Evolutionary conservation across 306 rosid genomes (phyloP).

Genomic region (Trifolium repens): DNA sequence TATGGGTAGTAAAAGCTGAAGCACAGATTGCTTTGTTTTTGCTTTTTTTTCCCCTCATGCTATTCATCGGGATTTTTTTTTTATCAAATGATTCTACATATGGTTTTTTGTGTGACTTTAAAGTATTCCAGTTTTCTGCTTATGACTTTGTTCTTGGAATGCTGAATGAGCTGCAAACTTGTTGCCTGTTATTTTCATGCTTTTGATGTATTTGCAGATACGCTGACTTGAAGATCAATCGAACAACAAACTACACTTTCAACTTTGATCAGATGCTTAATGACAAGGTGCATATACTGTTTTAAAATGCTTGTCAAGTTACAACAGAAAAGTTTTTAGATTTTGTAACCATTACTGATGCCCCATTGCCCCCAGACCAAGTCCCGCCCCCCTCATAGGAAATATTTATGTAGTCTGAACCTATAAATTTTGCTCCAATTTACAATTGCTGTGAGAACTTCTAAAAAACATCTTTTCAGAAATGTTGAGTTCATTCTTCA

Average conservation of each 20-base stretch:
- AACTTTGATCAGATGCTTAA: conserved; percentile 30
- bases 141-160: not conserved
- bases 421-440: conserved; percentile 2
- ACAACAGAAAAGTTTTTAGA: not conserved
- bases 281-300: conserved; percentile 15
- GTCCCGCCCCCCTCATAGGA: not conserved
- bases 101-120: not conserved
- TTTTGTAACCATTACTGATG: conserved; percentile 10
- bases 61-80: conserved; percentile 16
- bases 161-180: conserved; percentile 7
- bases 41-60: not conserved
- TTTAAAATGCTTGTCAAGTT: not conserved
- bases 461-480: not conserved
- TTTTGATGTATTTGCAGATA: conserved; percentile 62
- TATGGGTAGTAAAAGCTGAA: not conserved
- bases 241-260: conserved; percentile 42
- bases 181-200: not conserved
- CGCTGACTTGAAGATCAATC: conserved; percentile 93
- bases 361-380: not conserved
- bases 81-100: not conserved
- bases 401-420: not conserved
- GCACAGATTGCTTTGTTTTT: not conserved
- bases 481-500: not conserved
- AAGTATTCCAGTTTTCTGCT: not conserved
- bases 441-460: not conserved